These are phyloP conservation scores for Ceratocystis ficicola DNA, from an alignment of 2,329 filamentous ascomycete genomes.

Conservation along the genomic window DNA sequence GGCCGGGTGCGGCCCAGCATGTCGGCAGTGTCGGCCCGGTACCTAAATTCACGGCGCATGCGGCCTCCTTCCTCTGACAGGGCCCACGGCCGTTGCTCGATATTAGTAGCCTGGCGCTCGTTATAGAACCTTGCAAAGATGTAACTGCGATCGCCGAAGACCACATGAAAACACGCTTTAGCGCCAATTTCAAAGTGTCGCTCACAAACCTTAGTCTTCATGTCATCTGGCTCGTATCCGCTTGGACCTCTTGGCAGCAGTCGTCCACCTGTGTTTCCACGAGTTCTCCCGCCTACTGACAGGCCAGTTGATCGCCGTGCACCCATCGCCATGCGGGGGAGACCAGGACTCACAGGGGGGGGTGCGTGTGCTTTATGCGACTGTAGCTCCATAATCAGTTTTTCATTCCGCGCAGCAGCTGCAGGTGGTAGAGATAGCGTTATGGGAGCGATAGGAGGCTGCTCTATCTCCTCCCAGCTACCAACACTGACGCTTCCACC, in stretches of 20 bases:
- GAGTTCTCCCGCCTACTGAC: constrained; percentile 31
- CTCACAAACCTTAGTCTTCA: constrained; percentile 63
- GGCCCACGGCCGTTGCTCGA: constrained; percentile 78
- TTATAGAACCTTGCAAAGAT: constrained; percentile 87
- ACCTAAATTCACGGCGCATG: constrained; percentile 68
- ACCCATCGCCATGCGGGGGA: background rate
- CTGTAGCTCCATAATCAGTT: constrained; percentile 21
- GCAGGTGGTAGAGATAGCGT: constrained; percentile 37
- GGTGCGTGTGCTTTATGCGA: constrained; percentile 21
- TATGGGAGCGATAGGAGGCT: constrained; percentile 42
- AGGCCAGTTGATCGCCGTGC: constrained; percentile 5
- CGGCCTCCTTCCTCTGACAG: constrained; percentile 46
- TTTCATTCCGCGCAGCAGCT: constrained; percentile 31
- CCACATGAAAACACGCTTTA: constrained; percentile 87
- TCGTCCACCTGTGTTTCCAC: constrained; percentile 27
- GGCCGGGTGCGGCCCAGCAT: constrained; percentile 50
- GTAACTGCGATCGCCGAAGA: constrained; percentile 92
- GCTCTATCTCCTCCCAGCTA: constrained; percentile 48
- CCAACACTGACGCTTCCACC: constrained; percentile 18
- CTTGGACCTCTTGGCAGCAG: constrained; percentile 64
- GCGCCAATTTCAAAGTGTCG: constrained; percentile 80
- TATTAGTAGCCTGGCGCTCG: constrained; percentile 64
- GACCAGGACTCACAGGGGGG: constrained; percentile 23
- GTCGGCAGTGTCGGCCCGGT: constrained; percentile 57
- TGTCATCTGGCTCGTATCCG: constrained; percentile 69